These are phyloP conservation scores for Geranomyces variabilis DNA, from an alignment of 192 early-diverging fungal species.

Conservation along the genomic window DNA sequence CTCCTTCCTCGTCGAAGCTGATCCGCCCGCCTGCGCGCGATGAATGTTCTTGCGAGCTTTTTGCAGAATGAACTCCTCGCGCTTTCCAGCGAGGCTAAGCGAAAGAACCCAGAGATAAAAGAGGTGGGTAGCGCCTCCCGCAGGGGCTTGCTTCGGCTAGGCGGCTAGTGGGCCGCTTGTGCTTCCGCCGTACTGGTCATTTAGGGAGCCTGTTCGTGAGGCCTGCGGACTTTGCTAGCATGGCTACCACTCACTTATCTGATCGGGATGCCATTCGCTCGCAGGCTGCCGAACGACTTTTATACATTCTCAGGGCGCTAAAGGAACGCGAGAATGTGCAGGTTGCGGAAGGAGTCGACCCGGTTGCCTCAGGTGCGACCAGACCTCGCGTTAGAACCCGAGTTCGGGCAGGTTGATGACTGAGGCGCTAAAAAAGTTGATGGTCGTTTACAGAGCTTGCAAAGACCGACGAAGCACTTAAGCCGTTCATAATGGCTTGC, in stretches of 20 bases:
- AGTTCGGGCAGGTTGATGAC: background rate
- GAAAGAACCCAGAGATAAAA: constrained; percentile 94
- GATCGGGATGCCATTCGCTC: background rate
- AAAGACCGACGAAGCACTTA: constrained; percentile 77
- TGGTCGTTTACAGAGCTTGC: constrained; percentile 59
- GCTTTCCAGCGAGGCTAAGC: constrained; percentile 83
- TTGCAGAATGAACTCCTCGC: constrained; percentile 80
- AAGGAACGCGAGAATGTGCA: constrained; percentile 57
- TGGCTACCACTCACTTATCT: too few relatives aligned
- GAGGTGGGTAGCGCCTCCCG: constrained; percentile 58
- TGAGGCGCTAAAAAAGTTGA: background rate
- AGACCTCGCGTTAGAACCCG: too few relatives aligned
- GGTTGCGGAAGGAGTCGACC: constrained; percentile 46
- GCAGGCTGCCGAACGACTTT: constrained; percentile 70
- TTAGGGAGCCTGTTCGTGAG: too few relatives aligned
- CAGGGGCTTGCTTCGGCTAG: constrained; percentile 60
- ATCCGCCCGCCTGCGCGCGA: background rate
- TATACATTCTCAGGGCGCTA: constrained; percentile 58
- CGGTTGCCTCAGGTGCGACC: constrained; percentile 10
- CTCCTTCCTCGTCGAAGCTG: too few relatives aligned
- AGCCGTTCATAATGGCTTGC: constrained; percentile 86
- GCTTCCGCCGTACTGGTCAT: background rate
- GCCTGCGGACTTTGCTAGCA: too few relatives aligned
- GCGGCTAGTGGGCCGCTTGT: constrained; percentile 10
- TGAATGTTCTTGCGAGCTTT: constrained; percentile 45